Conservation (phyloP, 106 monocot species). For the Apostasia shenzhenica region DNA sequence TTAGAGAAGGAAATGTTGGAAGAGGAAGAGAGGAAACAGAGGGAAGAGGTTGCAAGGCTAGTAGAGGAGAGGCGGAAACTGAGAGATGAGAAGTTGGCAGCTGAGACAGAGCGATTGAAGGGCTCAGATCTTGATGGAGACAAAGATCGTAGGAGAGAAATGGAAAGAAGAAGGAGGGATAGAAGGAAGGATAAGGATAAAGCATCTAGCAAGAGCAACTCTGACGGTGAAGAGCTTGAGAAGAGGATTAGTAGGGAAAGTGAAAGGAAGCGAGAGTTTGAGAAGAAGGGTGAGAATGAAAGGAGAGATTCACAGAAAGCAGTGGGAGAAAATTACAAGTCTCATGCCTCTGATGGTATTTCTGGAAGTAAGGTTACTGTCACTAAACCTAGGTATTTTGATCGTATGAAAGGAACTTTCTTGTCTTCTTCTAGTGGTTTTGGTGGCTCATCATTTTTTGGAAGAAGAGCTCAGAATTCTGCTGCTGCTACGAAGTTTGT, state of each 20-base stretch:
- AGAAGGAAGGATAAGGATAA: slow-evolving; percentile 64
- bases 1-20: slow-evolving; percentile 90
- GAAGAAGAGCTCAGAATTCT: slow-evolving; percentile 40
- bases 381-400: slow-evolving; percentile 60
- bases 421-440: slow-evolving; percentile 65
- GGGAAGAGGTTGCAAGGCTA: slow-evolving; percentile 85
- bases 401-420: slow-evolving; percentile 53
- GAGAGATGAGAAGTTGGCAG: slow-evolving; percentile 66
- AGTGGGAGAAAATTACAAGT: slow-evolving; percentile 21
- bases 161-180: slow-evolving; percentile 50
- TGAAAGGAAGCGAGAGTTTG: slow-evolving; percentile 57
- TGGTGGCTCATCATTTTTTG: slow-evolving; percentile 52
- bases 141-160: slow-evolving; percentile 38
- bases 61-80: slow-evolving; percentile 82
- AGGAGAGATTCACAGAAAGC: slow-evolving; percentile 20
- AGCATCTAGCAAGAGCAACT: slow-evolving; percentile 42
- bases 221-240: slow-evolving; percentile 49
- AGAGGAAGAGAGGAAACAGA: slow-evolving; percentile 91
- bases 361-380: slow-evolving; percentile 6
- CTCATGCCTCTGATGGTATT: slow-evolving; percentile 4
- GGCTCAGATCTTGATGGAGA: slow-evolving; percentile 23
- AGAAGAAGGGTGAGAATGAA: slow-evolving; percentile 52
- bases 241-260: slow-evolving; percentile 41
- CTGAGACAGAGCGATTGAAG: slow-evolving; percentile 41
- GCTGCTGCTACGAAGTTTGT: slow-evolving; percentile 32